phyloP scores from a whole-genome alignment of 371 early-diverging fungal genomes.

The Catenaria anguillulae region DNA sequence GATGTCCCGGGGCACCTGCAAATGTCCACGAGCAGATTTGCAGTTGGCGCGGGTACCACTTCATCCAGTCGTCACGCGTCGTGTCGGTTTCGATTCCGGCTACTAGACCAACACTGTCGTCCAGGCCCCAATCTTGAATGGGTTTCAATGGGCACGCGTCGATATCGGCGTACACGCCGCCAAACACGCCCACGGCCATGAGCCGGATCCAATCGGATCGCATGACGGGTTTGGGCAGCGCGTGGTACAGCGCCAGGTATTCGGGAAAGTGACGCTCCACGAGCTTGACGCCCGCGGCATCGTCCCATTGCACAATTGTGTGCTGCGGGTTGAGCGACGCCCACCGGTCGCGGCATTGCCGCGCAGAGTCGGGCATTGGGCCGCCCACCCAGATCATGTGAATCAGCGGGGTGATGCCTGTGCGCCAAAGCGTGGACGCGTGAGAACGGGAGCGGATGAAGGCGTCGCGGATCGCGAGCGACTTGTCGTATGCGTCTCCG shows the following conservation, averaged over 20 bases:
- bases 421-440: too few species aligned
- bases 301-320: constrained; percentile 4
- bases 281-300: neutral
- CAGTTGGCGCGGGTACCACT: neutral
- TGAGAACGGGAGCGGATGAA: too few species aligned
- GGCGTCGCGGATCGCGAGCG: too few species aligned
- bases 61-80: neutral
- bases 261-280: constrained; percentile 3
- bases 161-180: constrained; percentile 12
- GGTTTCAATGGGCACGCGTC: constrained; percentile 8
- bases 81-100: neutral
- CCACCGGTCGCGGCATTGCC: neutral
- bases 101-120: neutral
- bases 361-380: too few species aligned
- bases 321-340: neutral
- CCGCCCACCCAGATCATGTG: too few species aligned
- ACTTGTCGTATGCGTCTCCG: too few species aligned
- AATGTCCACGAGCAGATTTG: neutral
- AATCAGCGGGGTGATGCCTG: too few species aligned
- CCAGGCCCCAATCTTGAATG: neutral
- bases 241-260: neutral
- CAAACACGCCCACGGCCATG: constrained; percentile 11
- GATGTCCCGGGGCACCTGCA: neutral
- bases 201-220: constrained; percentile 12
- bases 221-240: constrained; percentile 7